phyloP scores from a whole-genome alignment of 2,329 filamentous ascomycete species.

The Sclerotinia spermophila region DNA sequence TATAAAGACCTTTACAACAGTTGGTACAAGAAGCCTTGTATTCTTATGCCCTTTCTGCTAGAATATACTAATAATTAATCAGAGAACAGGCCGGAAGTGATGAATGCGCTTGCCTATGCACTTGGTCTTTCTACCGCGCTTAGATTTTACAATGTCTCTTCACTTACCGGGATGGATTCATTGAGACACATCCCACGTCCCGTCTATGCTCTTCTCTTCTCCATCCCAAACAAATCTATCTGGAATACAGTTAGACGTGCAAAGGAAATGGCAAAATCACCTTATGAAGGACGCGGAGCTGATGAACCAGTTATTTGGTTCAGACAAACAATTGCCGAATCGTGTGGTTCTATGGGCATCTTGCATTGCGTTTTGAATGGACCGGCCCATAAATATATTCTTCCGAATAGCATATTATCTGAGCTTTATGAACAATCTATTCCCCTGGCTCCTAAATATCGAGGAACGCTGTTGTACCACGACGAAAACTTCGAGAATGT shows the following conservation, averaged over 20 bases:
- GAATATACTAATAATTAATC: background rate
- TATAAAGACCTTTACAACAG: background rate
- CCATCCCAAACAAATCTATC: constrained; percentile 77
- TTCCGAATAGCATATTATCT: constrained; percentile 59
- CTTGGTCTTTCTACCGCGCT: constrained; percentile 79
- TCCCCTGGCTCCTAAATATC: constrained; percentile 60
- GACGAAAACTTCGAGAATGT: constrained; percentile 72
- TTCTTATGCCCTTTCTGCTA: background rate
- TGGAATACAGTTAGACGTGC: constrained; percentile 74
- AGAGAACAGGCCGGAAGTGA: constrained; percentile 73
- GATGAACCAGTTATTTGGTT: constrained; percentile 85
- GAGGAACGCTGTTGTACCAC: constrained; percentile 73
- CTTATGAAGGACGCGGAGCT: constrained; percentile 67
- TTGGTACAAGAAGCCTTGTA: background rate
- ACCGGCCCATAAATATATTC: constrained; percentile 57
- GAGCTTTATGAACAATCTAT: constrained; percentile 53
- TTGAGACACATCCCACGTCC: constrained; percentile 86
- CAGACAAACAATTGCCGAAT: constrained; percentile 89
- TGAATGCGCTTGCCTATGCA: constrained; percentile 76
- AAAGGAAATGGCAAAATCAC: constrained; percentile 62
- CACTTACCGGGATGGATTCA: constrained; percentile 78
- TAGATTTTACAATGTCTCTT: constrained; percentile 86
- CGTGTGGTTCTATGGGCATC: constrained; percentile 86
- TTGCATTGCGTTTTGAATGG: constrained; percentile 82
- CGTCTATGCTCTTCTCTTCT: constrained; percentile 81